Evolutionary conservation across 441 rosid genomes (phyloP).

Genomic region (Corymbia citriodora): DNA sequence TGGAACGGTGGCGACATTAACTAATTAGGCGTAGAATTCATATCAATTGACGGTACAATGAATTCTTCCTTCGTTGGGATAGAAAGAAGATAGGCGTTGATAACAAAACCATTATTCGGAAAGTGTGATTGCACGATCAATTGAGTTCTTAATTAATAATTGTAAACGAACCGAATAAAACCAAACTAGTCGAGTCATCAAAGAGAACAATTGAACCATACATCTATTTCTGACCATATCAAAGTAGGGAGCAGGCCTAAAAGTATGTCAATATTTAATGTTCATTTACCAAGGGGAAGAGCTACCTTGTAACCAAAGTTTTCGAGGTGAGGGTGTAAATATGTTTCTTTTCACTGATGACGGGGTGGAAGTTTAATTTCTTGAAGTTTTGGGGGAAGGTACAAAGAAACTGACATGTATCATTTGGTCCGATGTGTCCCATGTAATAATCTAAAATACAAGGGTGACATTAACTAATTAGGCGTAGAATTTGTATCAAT

Average conservation of each 20-base stretch:
- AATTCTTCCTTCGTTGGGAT: not conserved
- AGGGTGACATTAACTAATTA: not conserved
- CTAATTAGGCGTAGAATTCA: fast-evolving
- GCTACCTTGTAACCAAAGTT: not conserved
- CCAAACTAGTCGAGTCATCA: fast-evolving
- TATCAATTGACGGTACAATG: not conserved
- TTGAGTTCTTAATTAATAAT: not conserved
- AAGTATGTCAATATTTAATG: not conserved
- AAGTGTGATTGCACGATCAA: not conserved
- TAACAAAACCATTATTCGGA: not conserved
- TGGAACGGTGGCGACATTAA: not conserved
- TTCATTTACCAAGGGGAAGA: not conserved
- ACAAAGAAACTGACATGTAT: not conserved
- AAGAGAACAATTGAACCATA: not conserved
- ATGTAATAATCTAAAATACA: not conserved
- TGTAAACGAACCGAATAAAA: not conserved
- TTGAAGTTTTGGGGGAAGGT: not conserved
- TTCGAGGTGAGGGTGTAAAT: not conserved
- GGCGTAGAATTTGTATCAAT: not conserved
- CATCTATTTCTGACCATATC: not conserved
- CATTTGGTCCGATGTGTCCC: not conserved
- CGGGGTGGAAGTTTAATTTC: not conserved
- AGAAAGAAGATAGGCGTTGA: not conserved
- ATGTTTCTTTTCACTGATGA: not conserved
- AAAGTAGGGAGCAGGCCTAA: not conserved